phyloP scores from a whole-genome alignment of 129 eudicot genomes.

The Gnaphalium uliginosum region DNA sequence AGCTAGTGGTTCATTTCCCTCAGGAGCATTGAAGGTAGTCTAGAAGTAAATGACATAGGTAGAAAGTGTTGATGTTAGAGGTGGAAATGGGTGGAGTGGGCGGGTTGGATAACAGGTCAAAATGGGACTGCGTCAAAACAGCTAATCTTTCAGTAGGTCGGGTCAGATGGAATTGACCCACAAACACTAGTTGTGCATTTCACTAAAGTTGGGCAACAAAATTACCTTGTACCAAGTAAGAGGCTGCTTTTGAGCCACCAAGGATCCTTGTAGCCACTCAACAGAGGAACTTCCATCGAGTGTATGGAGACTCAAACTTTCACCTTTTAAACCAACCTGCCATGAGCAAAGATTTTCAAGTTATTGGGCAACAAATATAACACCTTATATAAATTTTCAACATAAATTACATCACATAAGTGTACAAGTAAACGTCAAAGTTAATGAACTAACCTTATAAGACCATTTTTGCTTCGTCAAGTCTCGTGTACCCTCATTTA shows the following conservation, averaged over 20 bases:
- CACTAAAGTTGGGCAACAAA: neutral
- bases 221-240: conserved; percentile 94
- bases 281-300: conserved; percentile 67
- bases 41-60: conserved; percentile 21
- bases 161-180: neutral
- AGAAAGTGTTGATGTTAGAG: neutral
- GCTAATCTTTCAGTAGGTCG: neutral
- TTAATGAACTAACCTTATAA: conserved; percentile 57
- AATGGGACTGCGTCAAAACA: neutral
- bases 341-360: neutral
- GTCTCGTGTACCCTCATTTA: conserved; percentile 71
- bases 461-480: conserved; percentile 80
- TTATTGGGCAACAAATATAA: neutral
- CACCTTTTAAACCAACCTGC: conserved; percentile 86
- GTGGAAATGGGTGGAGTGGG: neutral
- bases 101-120: neutral
- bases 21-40: conserved; percentile 76
- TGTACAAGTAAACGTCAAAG: conserved; percentile 4
- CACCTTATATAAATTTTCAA: neutral
- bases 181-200: neutral
- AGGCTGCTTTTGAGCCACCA: conserved; percentile 73
- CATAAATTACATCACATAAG: neutral
- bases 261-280: conserved; percentile 65
- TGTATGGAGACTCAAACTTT: conserved; percentile 53
- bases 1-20: conserved; percentile 72